phyloP scores from a whole-genome alignment of 1,284 basidiomycete genomes.

The Apiotrichum brassicae region DNA sequence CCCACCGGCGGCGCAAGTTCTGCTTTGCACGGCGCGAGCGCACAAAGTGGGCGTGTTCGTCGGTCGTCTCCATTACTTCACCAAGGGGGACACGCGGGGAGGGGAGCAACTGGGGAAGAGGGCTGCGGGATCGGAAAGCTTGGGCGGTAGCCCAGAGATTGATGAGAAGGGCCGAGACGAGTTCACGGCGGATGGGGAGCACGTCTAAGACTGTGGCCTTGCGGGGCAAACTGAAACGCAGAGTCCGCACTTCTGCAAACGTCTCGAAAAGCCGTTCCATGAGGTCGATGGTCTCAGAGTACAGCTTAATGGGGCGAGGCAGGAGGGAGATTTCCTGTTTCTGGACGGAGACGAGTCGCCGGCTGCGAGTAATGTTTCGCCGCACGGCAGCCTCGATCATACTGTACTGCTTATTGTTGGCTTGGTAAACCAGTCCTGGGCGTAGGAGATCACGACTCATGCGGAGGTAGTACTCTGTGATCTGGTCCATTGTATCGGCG shows the following conservation, averaged over 20 bases:
- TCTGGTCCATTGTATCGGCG: slow-evolving; percentile 35
- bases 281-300: slow-evolving; percentile 45
- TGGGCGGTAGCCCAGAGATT: slow-evolving; percentile 48
- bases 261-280: slow-evolving; percentile 44
- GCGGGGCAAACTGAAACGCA: slow-evolving; percentile 44
- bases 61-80: slow-evolving; percentile 38
- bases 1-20: slow-evolving; percentile 3
- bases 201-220: slow-evolving; percentile 49
- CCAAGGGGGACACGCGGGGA: slow-evolving; percentile 44
- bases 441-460: slow-evolving; percentile 43
- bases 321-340: slow-evolving; percentile 48
- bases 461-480: slow-evolving; percentile 40
- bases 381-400: slow-evolving; percentile 26
- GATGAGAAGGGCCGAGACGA: slow-evolving; percentile 48
- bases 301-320: slow-evolving; percentile 47
- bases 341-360: slow-evolving; percentile 39
- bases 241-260: slow-evolving; percentile 43
- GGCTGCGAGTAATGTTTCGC: slow-evolving; percentile 28
- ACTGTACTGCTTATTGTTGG: slow-evolving; percentile 33
- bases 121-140: slow-evolving; percentile 46
- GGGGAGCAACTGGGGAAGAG: slow-evolving; percentile 50
- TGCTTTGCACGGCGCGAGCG: slow-evolving; percentile 10
- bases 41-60: slow-evolving; percentile 32
- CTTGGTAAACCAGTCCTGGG: slow-evolving; percentile 37
- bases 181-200: slow-evolving; percentile 47